Percentiles rank a stretch among this genome's conserved stretches.
These are phyloP conservation scores for Naganishia onofrii DNA, from an alignment of 768 basidiomycete species.

Conservation along the genomic window DNA sequence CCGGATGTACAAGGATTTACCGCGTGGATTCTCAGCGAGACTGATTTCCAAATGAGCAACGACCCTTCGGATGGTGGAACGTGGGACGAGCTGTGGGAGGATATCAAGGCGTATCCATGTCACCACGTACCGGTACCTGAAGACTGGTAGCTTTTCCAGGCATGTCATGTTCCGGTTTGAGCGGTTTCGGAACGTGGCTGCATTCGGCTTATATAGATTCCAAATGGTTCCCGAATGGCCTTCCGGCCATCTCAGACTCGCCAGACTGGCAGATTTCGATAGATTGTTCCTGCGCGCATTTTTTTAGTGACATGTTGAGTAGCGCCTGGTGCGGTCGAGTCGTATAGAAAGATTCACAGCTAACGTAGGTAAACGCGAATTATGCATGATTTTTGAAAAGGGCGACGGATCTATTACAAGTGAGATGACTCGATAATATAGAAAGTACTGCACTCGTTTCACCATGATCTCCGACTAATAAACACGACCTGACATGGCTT, in stretches of 20 bases:
- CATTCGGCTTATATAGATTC: too few species aligned
- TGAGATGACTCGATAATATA: not conserved
- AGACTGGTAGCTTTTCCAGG: not conserved
- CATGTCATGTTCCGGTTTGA: too few species aligned
- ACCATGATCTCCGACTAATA: constrained; percentile 12
- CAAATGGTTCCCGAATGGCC: too few species aligned
- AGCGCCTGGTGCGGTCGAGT: too few species aligned
- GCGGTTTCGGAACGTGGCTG: too few species aligned
- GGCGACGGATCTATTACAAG: not conserved
- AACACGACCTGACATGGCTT: constrained; percentile 19
- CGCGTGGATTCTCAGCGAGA: not conserved
- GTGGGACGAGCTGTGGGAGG: too few species aligned
- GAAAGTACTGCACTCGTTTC: not conserved
- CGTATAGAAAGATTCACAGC: too few species aligned
- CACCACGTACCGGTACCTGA: not conserved
- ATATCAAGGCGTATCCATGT: not conserved
- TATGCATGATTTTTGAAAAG: not conserved
- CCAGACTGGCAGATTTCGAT: too few species aligned
- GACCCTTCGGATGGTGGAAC: not conserved
- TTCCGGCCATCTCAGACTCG: too few species aligned
- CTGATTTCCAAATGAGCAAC: not conserved
- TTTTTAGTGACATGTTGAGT: too few species aligned
- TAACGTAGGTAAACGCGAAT: constrained; percentile 4
- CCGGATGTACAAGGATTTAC: not conserved
- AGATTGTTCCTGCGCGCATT: too few species aligned